Base-by-base conservation (phyloP, 208 protist species). In the Crithidia brevicula region DNA sequence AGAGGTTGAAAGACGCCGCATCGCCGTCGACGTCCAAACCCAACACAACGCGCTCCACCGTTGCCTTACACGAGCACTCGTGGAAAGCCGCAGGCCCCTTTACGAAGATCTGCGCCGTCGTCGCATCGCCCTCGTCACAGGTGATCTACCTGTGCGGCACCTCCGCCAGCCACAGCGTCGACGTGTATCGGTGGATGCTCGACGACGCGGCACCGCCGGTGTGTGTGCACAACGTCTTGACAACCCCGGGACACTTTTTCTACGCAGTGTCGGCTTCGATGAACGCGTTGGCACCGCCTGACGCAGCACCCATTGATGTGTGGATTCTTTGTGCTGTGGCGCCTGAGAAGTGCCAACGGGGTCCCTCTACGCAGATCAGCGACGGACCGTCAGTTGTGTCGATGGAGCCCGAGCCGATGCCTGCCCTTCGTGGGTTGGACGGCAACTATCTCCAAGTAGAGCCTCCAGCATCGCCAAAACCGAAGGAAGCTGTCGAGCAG, bases 211-310 rank as follows among this genome's bases (percentile, higher is more conserved):
- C 38, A 0, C 50, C 16, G 0, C 69, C 69, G 31, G 36, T 69
- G 34, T 75, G 69, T n/a, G 43, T 75, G 46, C 69, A 75, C 34
- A 50, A 68, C 23, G 69, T 75, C 47, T 54, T 75, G 15, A 34
- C 58, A 23, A 15, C 43, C 1, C 53, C 53, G 23, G 69, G 38
- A 0, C 50, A 69, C 42, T 49, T 69, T 27, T 75, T 69, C 54
- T 75, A 68, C 31, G 51, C 50, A 1, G 27, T 63, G 10, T 46
- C 61, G 13, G 51, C 47, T 27, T n/a, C n/a, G n/a, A n/a, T n/a
- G n/a, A n/a, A n/a, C n/a, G n/a, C n/a, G n/a, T n/a, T 9, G 50
- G 33, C 28, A 53, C 45, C 2, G 30, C 8, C 16, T 27, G 3
- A 9, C 15, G 36, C 56, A 6, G 16, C 23, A 11, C 38, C 13